Base-by-base conservation (phyloP, 768 basidiomycete species). In the Trametes cinnabarina region DNA sequence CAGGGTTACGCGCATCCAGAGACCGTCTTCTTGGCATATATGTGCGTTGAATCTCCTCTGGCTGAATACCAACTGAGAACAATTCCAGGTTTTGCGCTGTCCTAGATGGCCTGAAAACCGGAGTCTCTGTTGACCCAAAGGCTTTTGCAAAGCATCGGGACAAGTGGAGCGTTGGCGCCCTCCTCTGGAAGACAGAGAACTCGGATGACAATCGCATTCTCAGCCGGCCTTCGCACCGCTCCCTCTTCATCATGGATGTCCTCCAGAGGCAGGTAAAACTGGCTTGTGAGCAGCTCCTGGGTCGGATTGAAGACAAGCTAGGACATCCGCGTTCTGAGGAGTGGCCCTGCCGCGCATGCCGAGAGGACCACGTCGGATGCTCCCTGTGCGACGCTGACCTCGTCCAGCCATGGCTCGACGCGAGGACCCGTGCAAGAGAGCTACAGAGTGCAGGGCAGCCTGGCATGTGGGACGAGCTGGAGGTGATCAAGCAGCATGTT, bases 81-180 rank as follows among this genome's bases (percentile, higher is more conserved):
- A n/a, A n/a, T n/a, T n/a, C n/a, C 47, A 79, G 80, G 73, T 81
- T 82, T 68, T 72, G 80, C 58, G 78, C 76, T 40, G 73, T 82
- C 11, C 76, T 89, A 1, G 87, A 89, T 63, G 80, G 82, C 1
- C 63, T 79, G 8, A 89, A 89, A 63, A 83, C 82, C 8, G 87
- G 87, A 0, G 73, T 79, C 49, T 72, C 71, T 0, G 74, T 87
- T 37, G 65, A 65, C 6, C 67, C 65, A 0, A 64, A 71, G 0
- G 65, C 74, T 15, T 67, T 74, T n/a, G 56, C 55, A 14, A 55
- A 54, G 0, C 78, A 82, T 50, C 65, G 22, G 1, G 51, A 39
- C 22, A 48, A 58, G 12, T 75, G 64, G 51, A 57, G 69, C 1
- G 60, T 61, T 6, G 65, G 70, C 0, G 51, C 60, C 1, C 75